Conservation (phyloP, 2,329 filamentous ascomycete species). For the Aquanectria penicillioides region DNA sequence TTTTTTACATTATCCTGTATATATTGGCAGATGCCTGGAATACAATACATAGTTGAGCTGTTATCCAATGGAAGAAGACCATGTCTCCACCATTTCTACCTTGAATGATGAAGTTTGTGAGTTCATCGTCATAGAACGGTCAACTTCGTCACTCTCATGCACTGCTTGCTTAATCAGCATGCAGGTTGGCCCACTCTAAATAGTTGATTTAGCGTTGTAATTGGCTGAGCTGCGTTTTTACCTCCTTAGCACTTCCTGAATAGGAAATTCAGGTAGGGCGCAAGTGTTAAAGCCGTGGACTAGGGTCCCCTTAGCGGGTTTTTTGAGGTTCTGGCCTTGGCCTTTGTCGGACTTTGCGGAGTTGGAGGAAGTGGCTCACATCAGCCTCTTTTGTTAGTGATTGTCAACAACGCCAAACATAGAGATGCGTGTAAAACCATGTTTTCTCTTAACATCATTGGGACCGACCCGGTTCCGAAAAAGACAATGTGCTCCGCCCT, state of each 20-base stretch:
- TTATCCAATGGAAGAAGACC: neutral
- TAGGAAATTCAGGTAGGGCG: neutral
- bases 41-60: constrained; percentile 15
- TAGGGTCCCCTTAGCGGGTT: neutral
- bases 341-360: constrained; percentile 25
- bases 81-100: no score
- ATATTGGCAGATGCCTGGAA: constrained; percentile 29
- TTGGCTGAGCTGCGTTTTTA: no score
- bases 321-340: neutral
- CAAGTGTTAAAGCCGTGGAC: no score
- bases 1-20: constrained; percentile 27
- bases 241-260: neutral
- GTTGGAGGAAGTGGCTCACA: constrained; percentile 34
- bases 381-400: constrained; percentile 34
- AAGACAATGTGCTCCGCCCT: neutral
- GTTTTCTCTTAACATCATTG: constrained; percentile 26
- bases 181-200: neutral
- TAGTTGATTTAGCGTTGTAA: no score
- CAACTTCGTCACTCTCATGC: no score
- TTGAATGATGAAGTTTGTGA: no score
- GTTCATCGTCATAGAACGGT: no score
- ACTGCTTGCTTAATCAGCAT: neutral
- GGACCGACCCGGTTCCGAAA: neutral
- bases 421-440: neutral
- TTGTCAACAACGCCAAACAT: neutral